These are phyloP conservation scores for Lachancea lanzarotensis DNA, from an alignment of 805 yeast genomes.

Conservation along the genomic window DNA sequence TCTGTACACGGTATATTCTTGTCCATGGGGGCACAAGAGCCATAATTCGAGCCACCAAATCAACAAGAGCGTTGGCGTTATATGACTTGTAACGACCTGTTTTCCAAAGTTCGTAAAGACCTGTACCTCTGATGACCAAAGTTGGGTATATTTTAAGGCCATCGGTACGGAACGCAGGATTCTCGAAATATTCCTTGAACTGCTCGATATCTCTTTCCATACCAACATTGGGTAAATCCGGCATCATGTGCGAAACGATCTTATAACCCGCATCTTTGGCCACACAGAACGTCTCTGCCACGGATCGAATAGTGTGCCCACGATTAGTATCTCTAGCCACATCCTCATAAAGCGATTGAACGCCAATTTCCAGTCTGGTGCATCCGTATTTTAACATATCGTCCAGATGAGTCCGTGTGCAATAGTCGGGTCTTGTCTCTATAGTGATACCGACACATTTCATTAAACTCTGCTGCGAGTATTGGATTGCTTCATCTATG, in stretches of 20 bases:
- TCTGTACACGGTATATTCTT: conserved; percentile 93
- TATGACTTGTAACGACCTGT: conserved; percentile 91
- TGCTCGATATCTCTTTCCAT: conserved; percentile 97
- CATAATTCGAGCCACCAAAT: conserved; percentile 89
- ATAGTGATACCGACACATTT: conserved; percentile 98
- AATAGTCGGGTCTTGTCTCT: conserved; percentile 97
- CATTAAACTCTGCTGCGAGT: conserved; percentile 89
- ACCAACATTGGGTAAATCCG: conserved; percentile 96
- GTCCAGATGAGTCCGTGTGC: conserved; percentile 89
- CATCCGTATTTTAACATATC: conserved; percentile 97
- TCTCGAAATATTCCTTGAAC: conserved; percentile 92
- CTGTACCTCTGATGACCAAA: conserved; percentile 93
- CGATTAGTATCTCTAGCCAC: conserved; percentile 97
- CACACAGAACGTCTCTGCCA: conserved; percentile 87
- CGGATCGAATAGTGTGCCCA: conserved; percentile 95
- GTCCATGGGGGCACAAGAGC: conserved; percentile 99
- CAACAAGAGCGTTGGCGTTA: conserved; percentile 89
- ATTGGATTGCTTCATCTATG: conserved; percentile 82
- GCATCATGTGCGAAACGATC: conserved; percentile 99
- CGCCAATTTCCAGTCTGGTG: conserved; percentile 94
- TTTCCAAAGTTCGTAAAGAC: conserved; percentile 95
- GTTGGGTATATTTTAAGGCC: conserved; percentile 96
- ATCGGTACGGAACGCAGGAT: conserved; percentile 94
- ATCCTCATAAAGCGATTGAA: conserved; percentile 94
- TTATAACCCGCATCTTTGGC: conserved; percentile 99